These are phyloP conservation scores for Pleurotus eryngii DNA, from an alignment of 768 basidiomycete genomes.

Conservation along the genomic window DNA sequence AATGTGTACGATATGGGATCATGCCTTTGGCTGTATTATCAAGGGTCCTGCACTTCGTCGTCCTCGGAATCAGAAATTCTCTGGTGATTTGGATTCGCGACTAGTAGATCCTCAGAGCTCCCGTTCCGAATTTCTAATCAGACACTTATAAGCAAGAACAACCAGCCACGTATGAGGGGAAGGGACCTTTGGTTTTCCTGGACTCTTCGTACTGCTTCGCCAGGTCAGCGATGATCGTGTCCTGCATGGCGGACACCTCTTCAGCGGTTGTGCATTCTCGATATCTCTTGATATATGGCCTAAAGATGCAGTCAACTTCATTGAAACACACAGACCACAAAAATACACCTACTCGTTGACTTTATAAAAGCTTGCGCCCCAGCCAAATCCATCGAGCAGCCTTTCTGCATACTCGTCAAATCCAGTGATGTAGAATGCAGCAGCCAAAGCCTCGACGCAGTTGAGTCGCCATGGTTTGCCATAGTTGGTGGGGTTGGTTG, in stretches of 20 bases:
- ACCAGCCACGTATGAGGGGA: background rate
- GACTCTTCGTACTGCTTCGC: slow-evolving; percentile 59
- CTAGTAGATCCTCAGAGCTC: slow-evolving; percentile 57
- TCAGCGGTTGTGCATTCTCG: slow-evolving; percentile 61
- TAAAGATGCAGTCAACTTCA: slow-evolving; percentile 17
- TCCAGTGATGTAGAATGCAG: slow-evolving; percentile 92
- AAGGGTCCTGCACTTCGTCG: slow-evolving; percentile 6
- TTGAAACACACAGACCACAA: no score
- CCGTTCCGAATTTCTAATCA: slow-evolving; percentile 20
- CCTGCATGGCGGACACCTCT: slow-evolving; percentile 60
- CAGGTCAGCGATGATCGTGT: slow-evolving; percentile 66
- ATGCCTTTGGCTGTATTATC: no score
- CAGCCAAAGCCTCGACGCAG: slow-evolving; percentile 92
- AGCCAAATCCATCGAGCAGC: slow-evolving; percentile 80
- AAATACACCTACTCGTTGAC: slow-evolving; percentile 65
- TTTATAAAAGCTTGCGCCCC: slow-evolving; percentile 85
- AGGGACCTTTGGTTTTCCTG: slow-evolving; percentile 47
- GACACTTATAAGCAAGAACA: slow-evolving; percentile 2
- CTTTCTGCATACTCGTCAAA: slow-evolving; percentile 78
- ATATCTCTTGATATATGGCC: slow-evolving; percentile 71
- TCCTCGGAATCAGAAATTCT: slow-evolving; percentile 14
- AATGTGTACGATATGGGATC: no score
- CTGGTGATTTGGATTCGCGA: slow-evolving; percentile 67
- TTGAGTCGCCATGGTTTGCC: slow-evolving; percentile 96
- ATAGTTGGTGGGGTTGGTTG: slow-evolving; percentile 97